Percentiles rank a stretch among this genome's conserved stretches.
phyloP scores from a whole-genome alignment of 2,329 filamentous ascomycete genomes.

The Colletotrichum sp. region DNA sequence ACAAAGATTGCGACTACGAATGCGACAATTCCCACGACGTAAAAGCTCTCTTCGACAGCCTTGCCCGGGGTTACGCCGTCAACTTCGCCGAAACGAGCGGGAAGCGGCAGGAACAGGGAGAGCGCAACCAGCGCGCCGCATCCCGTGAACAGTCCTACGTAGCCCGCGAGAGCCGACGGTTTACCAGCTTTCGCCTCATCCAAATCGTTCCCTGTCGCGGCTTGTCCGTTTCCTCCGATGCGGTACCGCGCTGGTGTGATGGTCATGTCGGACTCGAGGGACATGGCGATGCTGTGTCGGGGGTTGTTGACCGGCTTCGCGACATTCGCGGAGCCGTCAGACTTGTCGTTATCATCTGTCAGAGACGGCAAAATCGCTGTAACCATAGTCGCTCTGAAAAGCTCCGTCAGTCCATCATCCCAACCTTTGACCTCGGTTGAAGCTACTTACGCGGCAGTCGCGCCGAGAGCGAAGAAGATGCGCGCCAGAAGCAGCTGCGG shows the following conservation, averaged over 20 bases:
- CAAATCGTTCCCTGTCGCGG: not conserved
- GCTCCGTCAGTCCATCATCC: not conserved
- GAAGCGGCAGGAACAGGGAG: constrained; percentile 82
- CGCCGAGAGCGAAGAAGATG: constrained; percentile 87
- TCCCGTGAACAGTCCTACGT: constrained; percentile 91
- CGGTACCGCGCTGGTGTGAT: constrained; percentile 72
- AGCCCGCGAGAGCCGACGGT: constrained; percentile 74
- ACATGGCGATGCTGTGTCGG: constrained; percentile 67
- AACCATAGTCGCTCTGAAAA: constrained; percentile 82
- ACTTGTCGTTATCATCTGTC: constrained; percentile 53
- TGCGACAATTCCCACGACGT: constrained; percentile 79
- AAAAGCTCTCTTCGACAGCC: constrained; percentile 85
- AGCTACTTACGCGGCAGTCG: constrained; percentile 75
- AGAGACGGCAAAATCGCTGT: constrained; percentile 86
- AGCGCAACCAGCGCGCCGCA: constrained; percentile 89
- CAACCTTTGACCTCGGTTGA: not conserved
- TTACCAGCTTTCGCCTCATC: constrained; percentile 41
- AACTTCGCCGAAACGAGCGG: constrained; percentile 75
- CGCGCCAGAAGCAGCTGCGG: constrained; percentile 86
- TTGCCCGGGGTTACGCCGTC: constrained; percentile 74
- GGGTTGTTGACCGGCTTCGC: constrained; percentile 41
- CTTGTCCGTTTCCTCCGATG: constrained; percentile 33
- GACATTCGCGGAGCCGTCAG: constrained; percentile 27
- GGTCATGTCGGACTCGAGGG: constrained; percentile 75
- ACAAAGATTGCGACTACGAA: constrained; percentile 76